Evolutionary conservation across 441 rosid species (phyloP).

Genomic region (Gossypium davidsonii): DNA sequence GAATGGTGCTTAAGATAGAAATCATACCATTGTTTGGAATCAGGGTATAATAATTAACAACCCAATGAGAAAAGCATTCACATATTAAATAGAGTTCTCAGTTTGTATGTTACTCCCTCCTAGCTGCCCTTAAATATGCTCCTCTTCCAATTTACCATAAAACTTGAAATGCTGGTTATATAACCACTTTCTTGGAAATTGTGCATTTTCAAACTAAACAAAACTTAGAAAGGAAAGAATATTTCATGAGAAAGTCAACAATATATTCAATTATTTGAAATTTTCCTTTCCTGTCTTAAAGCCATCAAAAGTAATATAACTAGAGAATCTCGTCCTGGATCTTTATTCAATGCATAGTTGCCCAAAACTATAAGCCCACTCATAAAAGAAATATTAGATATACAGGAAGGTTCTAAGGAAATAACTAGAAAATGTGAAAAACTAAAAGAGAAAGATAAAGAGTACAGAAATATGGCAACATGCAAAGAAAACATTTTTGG

Average conservation of each 20-base stretch:
- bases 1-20: conserved; percentile 7
- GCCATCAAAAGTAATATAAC: not conserved
- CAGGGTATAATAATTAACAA: not conserved
- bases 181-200: not conserved
- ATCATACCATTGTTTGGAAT: not conserved
- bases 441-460: not conserved
- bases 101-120: not conserved
- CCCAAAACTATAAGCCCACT: not conserved
- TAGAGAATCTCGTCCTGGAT: not conserved
- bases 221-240: not conserved
- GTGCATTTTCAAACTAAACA: not conserved
- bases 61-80: not conserved
- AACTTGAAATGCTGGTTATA: not conserved
- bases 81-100: not conserved
- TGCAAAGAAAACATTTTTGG: not conserved
- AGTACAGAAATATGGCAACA: not conserved
- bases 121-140: not conserved
- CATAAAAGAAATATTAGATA: not conserved
- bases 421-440: not conserved
- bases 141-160: not conserved
- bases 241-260: not conserved
- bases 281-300: not conserved
- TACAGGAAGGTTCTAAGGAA: not conserved
- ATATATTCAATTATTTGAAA: not conserved
- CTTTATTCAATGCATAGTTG: not conserved